phyloP scores from a whole-genome alignment of 2,329 filamentous ascomycete species.

The Leptographium flavum region DNA sequence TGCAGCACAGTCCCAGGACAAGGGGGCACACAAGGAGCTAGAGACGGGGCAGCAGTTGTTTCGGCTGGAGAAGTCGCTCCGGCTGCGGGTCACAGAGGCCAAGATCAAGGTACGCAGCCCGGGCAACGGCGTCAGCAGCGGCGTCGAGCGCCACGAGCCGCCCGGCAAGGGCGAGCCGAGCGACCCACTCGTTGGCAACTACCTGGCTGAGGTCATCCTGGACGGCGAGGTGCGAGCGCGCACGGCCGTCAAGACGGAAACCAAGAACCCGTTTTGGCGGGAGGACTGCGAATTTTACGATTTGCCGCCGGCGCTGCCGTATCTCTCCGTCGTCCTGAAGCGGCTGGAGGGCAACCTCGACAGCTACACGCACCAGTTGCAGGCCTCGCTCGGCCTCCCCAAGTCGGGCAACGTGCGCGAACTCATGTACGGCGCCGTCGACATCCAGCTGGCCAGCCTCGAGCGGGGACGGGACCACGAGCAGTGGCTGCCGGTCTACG shows the following conservation, averaged over 20 bases:
- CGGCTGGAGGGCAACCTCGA: slow-evolving; percentile 39
- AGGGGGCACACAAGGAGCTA: slow-evolving; percentile 13
- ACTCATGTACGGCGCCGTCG: slow-evolving; percentile 55
- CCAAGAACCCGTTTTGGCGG: slow-evolving; percentile 66
- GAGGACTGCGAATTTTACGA: slow-evolving; percentile 69
- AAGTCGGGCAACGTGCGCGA: slow-evolving; percentile 32
- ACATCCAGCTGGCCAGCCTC: slow-evolving; percentile 66
- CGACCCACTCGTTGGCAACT: slow-evolving; percentile 48
- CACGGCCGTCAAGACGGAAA: slow-evolving; percentile 57
- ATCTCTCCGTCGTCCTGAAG: slow-evolving; percentile 59
- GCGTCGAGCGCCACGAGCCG: slow-evolving; percentile 16
- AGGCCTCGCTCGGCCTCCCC: slow-evolving; percentile 26
- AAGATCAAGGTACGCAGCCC: slow-evolving; percentile 34
- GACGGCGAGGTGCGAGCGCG: slow-evolving; percentile 68
- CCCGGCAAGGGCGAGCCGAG: slow-evolving; percentile 12
- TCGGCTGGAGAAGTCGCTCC: slow-evolving; percentile 46
- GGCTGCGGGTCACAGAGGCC: slow-evolving; percentile 45
- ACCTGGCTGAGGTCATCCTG: slow-evolving; percentile 64
- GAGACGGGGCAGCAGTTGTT: slow-evolving; percentile 38
- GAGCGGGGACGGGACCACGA: slow-evolving; percentile 67
- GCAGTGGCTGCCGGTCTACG: slow-evolving; percentile 73
- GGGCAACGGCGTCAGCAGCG: slow-evolving; percentile 5
- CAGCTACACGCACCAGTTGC: slow-evolving; percentile 28
- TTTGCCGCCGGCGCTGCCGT: slow-evolving; percentile 53
- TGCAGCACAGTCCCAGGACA: slow-evolving; percentile 24